Percentiles rank a stretch among this genome's conserved stretches.
Evolutionary conservation across 257 asterid species (phyloP).

Genomic region (Galeopsis tetrahit): DNA sequence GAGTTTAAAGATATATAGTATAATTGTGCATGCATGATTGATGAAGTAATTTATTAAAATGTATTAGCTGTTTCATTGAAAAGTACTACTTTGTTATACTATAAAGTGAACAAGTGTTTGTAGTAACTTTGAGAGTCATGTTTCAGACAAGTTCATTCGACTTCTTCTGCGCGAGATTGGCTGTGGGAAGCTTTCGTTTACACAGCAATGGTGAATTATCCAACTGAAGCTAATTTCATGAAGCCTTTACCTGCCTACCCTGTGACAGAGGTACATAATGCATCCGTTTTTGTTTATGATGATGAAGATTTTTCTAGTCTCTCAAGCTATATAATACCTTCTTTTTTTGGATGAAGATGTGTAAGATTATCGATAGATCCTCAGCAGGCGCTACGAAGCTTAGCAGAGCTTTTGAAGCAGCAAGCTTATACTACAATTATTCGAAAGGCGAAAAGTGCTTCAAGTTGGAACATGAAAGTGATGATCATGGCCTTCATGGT

Average conservation of each 20-base stretch:
- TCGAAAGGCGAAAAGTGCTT: slow-evolving; percentile 67
- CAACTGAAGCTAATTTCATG: slow-evolving; percentile 68
- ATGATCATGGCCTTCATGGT: slow-evolving; percentile 69
- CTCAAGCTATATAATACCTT: background rate
- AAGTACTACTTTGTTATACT: too few relatives aligned
- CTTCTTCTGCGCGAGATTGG: slow-evolving; percentile 60
- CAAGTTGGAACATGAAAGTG: slow-evolving; percentile 51
- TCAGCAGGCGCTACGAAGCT: slow-evolving; percentile 52
- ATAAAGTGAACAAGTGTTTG: background rate
- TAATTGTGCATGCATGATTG: background rate
- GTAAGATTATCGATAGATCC: slow-evolving; percentile 65
- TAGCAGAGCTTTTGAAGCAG: slow-evolving; percentile 63
- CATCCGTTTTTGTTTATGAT: background rate
- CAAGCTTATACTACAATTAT: slow-evolving; percentile 77
- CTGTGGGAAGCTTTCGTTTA: slow-evolving; percentile 72
- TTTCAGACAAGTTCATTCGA: slow-evolving; percentile 52
- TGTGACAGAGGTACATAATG: slow-evolving; percentile 53
- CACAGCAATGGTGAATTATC: slow-evolving; percentile 80
- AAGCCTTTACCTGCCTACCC: slow-evolving; percentile 82
- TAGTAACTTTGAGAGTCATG: slow-evolving; percentile 2
- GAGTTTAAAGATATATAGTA: slow-evolving; percentile 33
- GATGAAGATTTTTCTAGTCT: background rate
- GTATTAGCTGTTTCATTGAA: too few relatives aligned
- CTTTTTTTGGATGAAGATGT: slow-evolving; percentile 52
- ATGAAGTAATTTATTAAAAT: background rate